Conservation (phyloP, 345 rosid genomes). For the Linum lewisii region DNA sequence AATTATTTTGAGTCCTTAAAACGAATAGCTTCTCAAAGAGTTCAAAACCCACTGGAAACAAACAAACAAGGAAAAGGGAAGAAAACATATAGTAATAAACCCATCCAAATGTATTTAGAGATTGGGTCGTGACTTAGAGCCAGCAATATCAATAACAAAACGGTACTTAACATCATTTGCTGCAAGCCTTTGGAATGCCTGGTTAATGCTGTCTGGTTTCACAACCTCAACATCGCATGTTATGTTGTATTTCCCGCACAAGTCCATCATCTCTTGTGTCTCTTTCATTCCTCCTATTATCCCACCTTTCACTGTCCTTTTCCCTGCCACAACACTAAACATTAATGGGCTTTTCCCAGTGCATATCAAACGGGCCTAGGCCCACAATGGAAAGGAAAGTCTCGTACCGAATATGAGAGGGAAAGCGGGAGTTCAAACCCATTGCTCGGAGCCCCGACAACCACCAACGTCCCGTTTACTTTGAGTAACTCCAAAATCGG, state of each 20-base stretch:
- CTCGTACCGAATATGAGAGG: conserved; percentile 51
- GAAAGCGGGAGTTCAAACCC: conserved; percentile 45
- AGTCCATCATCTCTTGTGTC: conserved; percentile 51
- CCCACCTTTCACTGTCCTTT: conserved; percentile 43
- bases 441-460: conserved; percentile 40
- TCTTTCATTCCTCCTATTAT: conserved; percentile 44
- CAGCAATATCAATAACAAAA: conserved; percentile 48
- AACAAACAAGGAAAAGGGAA: neutral
- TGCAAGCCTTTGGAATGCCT: conserved; percentile 40
- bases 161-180: conserved; percentile 54
- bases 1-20: no score
- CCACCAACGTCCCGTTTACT: conserved; percentile 36
- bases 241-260: conserved; percentile 42
- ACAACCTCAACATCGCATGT: conserved; percentile 40
- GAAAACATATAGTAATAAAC: neutral
- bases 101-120: neutral
- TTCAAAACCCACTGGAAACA: no score
- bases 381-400: neutral
- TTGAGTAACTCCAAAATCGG: conserved; percentile 42
- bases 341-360: neutral
- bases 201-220: conserved; percentile 30
- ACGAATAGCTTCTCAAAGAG: no score
- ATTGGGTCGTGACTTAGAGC: conserved; percentile 1
- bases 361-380: neutral
- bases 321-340: conserved; percentile 18